Base-by-base conservation (phyloP, 352 stramenopile species). In the Pythium phragmitis region DNA sequence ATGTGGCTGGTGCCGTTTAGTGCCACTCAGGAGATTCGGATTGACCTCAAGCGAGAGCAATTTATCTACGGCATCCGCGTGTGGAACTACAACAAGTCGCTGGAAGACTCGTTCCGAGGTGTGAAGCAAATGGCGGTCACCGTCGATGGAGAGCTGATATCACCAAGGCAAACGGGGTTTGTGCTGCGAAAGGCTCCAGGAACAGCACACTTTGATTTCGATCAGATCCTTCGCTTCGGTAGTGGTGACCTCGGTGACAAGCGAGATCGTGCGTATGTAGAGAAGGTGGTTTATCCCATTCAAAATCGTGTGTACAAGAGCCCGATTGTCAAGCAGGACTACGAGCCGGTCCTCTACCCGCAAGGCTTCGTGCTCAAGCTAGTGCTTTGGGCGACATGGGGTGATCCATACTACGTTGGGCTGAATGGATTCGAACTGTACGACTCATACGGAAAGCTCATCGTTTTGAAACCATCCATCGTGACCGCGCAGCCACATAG, bases 1-100 rank as follows among this genome's bases (percentile, higher is more conserved):
- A 90, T 93, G 79, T 98, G 91, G 91, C 77, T 98, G 1, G 75
- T 96, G 26, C 91, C 91, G 1, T 78, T 91, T 8, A 72, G 77
- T 50, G 1, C 48, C 19, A 52, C 60, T 2, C 67, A 76, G 7
- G 70, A 88, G 56, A 65, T 94, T 17, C 73, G 67, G 0, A 84
- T 96, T 14, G 73, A 89, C 36, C 69, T 96, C 16, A 78, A 84
- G 43, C 63, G 57, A 8, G 67, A 77, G 6, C 77, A 89, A 41
- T 59, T 66, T 19, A 64, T 92, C 14, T 88, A 85, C 53, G 85
- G 83, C 0, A 59, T 94, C n/a, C 77, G 78, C 7, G 36, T 92
- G 5, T 93, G 82, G 82, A 92, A 93, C 53, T 92, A 93, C 76
- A 94, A 92, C 69, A 92, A 94, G 52, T 88, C 69, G 34, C 48